These are phyloP conservation scores for Apiotrichum montevideense DNA, from an alignment of 1,284 basidiomycete species.

Conservation along the genomic window DNA sequence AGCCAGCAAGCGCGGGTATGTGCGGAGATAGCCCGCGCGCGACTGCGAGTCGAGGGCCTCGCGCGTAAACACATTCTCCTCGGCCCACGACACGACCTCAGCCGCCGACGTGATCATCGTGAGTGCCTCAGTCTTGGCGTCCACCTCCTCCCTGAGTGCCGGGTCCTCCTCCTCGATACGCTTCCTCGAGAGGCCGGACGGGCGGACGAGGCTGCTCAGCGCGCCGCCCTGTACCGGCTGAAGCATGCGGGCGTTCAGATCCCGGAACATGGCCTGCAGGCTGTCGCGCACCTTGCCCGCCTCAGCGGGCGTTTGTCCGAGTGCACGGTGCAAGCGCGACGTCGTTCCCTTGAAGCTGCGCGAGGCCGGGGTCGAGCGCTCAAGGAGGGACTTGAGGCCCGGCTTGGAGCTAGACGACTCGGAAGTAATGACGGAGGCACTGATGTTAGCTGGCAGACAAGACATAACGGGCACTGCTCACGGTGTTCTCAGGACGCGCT, in stretches of 20 bases:
- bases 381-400: constrained; percentile 1
- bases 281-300: constrained; percentile 22
- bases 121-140: constrained; percentile 69
- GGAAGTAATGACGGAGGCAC: background rate
- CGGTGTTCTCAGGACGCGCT: constrained; percentile 13
- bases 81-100: constrained; percentile 69
- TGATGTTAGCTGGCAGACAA: background rate
- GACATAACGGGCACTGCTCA: background rate
- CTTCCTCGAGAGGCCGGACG: background rate
- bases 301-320: constrained; percentile 34
- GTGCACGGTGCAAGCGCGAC: constrained; percentile 7
- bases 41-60: background rate
- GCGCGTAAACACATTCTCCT: constrained; percentile 57
- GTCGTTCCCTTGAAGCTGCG: constrained; percentile 5
- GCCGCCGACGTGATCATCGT: constrained; percentile 62
- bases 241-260: constrained; percentile 10
- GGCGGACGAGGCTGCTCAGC: background rate
- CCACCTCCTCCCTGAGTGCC: constrained; percentile 48
- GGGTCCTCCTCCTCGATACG: constrained; percentile 19
- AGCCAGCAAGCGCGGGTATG: constrained; percentile 69
- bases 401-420: background rate
- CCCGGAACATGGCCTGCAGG: constrained; percentile 20
- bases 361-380: background rate
- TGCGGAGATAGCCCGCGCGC: constrained; percentile 47
- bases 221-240: background rate